Evolutionary conservation across 192 early-diverging fungal genomes (phyloP).

Genomic region (Backusella mclennaniae): DNA sequence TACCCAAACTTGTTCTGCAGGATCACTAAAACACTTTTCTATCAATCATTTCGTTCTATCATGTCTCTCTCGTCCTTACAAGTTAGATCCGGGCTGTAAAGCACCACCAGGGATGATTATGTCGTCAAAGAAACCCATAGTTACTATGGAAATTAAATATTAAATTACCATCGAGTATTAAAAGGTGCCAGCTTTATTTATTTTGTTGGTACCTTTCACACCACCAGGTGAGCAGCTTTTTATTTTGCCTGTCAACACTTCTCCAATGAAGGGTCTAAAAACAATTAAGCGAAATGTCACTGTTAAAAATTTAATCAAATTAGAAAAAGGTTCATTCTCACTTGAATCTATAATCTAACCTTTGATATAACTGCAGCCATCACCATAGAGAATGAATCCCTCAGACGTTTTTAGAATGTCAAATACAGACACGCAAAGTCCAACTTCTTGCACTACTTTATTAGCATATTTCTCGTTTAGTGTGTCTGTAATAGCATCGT

Average conservation of each 20-base stretch:
- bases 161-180: background rate
- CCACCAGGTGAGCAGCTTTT: conserved; percentile 67
- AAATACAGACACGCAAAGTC: conserved; percentile 82
- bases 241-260: conserved; percentile 81
- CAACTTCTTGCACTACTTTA: conserved; percentile 89
- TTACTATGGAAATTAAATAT: conserved; percentile 45
- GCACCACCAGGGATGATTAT: conserved; percentile 70
- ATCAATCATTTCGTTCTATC: background rate
- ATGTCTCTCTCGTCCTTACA: conserved; percentile 43
- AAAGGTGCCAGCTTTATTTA: background rate
- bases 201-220: conserved; percentile 54
- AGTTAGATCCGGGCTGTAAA: conserved; percentile 63
- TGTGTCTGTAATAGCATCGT: conserved; percentile 80
- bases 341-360: conserved; percentile 35
- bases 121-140: conserved; percentile 92
- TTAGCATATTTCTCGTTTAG: conserved; percentile 94
- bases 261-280: conserved; percentile 89
- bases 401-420: conserved; percentile 86
- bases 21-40: conserved; percentile 43
- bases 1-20: conserved; percentile 75
- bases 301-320: conserved; percentile 12
- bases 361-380: conserved; percentile 76
- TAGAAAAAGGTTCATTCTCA: background rate
- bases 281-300: conserved; percentile 85
- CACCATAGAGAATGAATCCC: conserved; percentile 80